Evolutionary conservation across 2,329 filamentous ascomycete species (phyloP).

Genomic region (Hymenoscyphus albidus): DNA sequence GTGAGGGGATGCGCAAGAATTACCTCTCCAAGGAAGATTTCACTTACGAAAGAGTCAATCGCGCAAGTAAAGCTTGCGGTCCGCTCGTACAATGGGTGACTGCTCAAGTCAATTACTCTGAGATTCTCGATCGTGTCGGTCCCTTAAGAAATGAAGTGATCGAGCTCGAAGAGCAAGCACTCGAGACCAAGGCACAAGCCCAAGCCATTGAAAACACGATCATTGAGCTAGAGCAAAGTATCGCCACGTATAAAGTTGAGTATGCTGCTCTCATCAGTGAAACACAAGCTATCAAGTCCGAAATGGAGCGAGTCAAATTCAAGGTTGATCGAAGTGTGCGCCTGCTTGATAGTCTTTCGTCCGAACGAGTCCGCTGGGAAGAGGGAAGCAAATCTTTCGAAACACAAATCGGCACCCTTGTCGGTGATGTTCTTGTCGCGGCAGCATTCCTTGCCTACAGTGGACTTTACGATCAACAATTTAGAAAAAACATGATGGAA

Average conservation of each 20-base stretch:
- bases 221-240: constrained; percentile 77
- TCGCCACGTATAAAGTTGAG: constrained; percentile 91
- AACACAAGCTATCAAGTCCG: constrained; percentile 92
- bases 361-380: constrained; percentile 91
- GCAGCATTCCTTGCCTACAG: constrained; percentile 96
- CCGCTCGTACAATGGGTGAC: constrained; percentile 96
- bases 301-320: constrained; percentile 95
- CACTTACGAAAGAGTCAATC: constrained; percentile 92
- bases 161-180: constrained; percentile 79
- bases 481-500: constrained; percentile 95
- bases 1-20: constrained; percentile 86
- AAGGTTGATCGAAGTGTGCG: constrained; percentile 97
- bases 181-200: constrained; percentile 90
- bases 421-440: constrained; percentile 94
- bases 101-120: constrained; percentile 96
- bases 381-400: constrained; percentile 97
- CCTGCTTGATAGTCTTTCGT: constrained; percentile 89
- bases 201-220: constrained; percentile 89
- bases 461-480: constrained; percentile 95
- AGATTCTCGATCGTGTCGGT: constrained; percentile 90
- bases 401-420: constrained; percentile 92
- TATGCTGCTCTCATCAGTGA: constrained; percentile 95
- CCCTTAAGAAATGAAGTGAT: constrained; percentile 87
- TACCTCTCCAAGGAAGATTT: constrained; percentile 93
- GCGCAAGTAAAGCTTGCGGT: constrained; percentile 93